Base-by-base conservation (phyloP, 345 rosid species). In the Arabidopsis suecica region DNA sequence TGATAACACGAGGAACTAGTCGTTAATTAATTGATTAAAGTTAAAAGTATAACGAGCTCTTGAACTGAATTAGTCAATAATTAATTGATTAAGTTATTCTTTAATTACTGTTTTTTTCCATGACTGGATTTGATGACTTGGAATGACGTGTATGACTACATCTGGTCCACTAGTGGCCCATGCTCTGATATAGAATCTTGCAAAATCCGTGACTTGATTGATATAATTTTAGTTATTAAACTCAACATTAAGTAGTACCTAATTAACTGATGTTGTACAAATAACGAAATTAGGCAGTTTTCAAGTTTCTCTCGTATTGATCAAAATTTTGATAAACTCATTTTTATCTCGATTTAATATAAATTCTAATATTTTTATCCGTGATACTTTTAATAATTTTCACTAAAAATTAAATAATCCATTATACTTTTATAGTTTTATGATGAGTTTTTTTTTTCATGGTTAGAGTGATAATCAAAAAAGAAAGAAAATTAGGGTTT, bases 91-190 rank as follows among this genome's bases (percentile, higher is more conserved):
- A 47, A 8, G 2, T 47, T 55, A 45, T 65, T 30, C 9, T 63
- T 13, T 63, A 12, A 73, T 40, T 10, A 54, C 45, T 23, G 2
- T 28, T 34, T 37, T 34, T 63, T 63, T 44, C 16, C 4, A 18
- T 20, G 18, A 3, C 56, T 50, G 51, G 45, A 23, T 55, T 63
- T 73, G 38, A 61, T 72, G 62, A 63, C 71, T 73, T 55, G 64
- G 56, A 73, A 32, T 40, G 42, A 64, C 57, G 57, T 42, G 60
- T 50, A 20, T 50, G 30, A 51, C 62, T 54, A 32, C 25, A 50
- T 62, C 63, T 64, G 64, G 64, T 73, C 48, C 71, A 73, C 77
- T 54, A 53, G 6, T 73, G 56, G 57, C 37, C 71, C 71, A 64
- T 44, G 22, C 38, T 73, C 49, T 41, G 22, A 36, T 66, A 36